phyloP scores from a whole-genome alignment of 805 yeast species.

The Pichia kluyveri region DNA sequence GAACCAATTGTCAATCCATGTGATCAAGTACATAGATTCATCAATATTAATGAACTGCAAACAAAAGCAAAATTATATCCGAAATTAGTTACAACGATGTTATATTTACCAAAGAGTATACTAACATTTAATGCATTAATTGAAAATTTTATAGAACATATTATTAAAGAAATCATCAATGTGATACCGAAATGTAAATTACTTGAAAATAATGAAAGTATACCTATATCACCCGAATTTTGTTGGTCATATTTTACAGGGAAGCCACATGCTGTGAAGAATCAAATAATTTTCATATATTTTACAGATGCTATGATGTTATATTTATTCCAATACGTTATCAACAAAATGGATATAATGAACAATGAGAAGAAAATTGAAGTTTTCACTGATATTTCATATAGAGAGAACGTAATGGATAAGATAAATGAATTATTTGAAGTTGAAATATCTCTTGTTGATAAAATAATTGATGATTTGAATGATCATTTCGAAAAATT shows the following conservation, averaged over 20 bases:
- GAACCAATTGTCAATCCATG: neutral
- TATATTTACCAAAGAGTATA: slow-evolving; percentile 14
- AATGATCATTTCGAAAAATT: neutral
- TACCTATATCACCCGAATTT: neutral
- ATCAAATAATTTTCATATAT: slow-evolving; percentile 17
- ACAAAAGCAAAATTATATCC: neutral
- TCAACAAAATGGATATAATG: slow-evolving; percentile 5
- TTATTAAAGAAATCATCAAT: neutral
- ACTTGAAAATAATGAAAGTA: neutral
- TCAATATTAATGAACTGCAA: slow-evolving; percentile 4
- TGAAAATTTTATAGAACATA: slow-evolving; percentile 15
- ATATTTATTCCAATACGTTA: slow-evolving; percentile 12
- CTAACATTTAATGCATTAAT: slow-evolving; percentile 10
- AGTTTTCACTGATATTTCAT: neutral
- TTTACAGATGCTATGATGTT: slow-evolving; percentile 23
- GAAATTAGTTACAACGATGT: slow-evolving; percentile 11
- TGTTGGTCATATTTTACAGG: slow-evolving; percentile 17
- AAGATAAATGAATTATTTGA: neutral
- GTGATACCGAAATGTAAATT: neutral
- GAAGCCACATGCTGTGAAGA: slow-evolving; percentile 9
- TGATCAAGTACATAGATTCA: neutral
- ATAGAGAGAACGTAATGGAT: neutral
- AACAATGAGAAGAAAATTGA: neutral
- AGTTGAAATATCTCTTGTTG: neutral
- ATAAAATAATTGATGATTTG: neutral